Evolutionary conservation across 2,329 filamentous ascomycete genomes (phyloP).

Genomic region (Ophiostoma ulmi): DNA sequence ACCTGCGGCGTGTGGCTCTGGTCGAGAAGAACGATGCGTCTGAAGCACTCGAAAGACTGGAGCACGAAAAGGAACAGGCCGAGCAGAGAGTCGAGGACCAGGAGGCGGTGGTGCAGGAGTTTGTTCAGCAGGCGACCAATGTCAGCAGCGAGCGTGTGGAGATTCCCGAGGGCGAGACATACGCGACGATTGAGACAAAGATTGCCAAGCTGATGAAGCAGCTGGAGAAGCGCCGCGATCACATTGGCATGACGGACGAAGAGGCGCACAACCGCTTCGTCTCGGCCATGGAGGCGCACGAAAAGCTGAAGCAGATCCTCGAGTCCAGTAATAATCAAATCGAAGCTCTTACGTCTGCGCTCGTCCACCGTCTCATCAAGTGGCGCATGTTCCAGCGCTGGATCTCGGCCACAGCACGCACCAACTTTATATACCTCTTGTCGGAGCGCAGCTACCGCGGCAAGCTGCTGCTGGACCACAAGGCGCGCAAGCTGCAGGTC

Average conservation of each 20-base stretch:
- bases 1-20: conserved; percentile 49
- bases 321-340: conserved; percentile 42
- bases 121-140: conserved; percentile 49
- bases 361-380: conserved; percentile 63
- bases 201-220: conserved; percentile 53
- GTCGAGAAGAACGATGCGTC: conserved; percentile 55
- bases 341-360: conserved; percentile 50
- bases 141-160: conserved; percentile 53
- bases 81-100: conserved; percentile 43
- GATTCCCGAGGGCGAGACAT: conserved; percentile 61
- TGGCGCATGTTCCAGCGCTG: conserved; percentile 78
- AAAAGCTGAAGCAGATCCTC: conserved; percentile 42
- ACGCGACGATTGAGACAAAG: conserved; percentile 50
- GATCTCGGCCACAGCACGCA: conserved; percentile 80
- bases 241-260: conserved; percentile 60
- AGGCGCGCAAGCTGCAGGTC: conserved; percentile 67
- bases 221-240: conserved; percentile 50
- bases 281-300: conserved; percentile 37
- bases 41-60: conserved; percentile 37
- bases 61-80: conserved; percentile 40
- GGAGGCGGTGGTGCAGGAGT: conserved; percentile 47
- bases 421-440: conserved; percentile 82
- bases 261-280: conserved; percentile 53
- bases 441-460: conserved; percentile 87
- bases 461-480: conserved; percentile 71